Base-by-base conservation (phyloP, 2,329 filamentous ascomycete genomes). In the Pseudofabraea citricarpa region DNA sequence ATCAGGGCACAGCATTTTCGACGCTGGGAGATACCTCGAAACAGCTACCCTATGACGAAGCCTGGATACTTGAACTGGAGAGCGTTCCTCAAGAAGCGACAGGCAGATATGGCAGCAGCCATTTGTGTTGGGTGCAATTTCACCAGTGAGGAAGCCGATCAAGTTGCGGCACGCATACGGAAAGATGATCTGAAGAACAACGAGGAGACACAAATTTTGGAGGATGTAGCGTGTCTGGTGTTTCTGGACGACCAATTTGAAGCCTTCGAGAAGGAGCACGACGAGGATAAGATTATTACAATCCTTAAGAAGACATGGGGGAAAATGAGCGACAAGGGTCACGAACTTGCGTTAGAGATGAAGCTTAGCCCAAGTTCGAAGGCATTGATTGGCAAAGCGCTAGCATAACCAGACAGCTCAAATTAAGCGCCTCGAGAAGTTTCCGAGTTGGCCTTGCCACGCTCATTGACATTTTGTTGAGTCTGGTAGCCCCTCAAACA, bases 201-300 rank as follows among this genome's bases (percentile, higher is more conserved):
- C 45, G 70, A 73, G 47, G 84, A 89, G 62, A 81, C 83, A 43
- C 85, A 91, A 69, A 73, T 79, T 6, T 71, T 95, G 49, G 89
- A 94, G 68, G 89, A 94, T 66, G 85, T 89, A 36, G 89, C 89
- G 3, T 94, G 88, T 60, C 67, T 95, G 43, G 88, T 94, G 21
- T 95, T 95, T 61, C 66, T 95, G 52, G 88, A 93, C 60, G 87
- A 91, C 60, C 86, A 93, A 60, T 85, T 94, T 50, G 88, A 90
- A 56, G 78, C 76, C 40, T 95, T 93, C 64, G 84, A 88, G 70
- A 73, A 63, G 53, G 74, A 77, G 21, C 74, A 82, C 42, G 85
- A 89, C 57, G 86, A 91, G 66, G 83, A 81, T 40, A 94, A 93
- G 73, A 80, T 89, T 47, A 61, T 91, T 16, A 68, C 66, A 15